These are phyloP conservation scores for Dioszegia hungarica DNA, from an alignment of 768 basidiomycete genomes.

Conservation along the genomic window DNA sequence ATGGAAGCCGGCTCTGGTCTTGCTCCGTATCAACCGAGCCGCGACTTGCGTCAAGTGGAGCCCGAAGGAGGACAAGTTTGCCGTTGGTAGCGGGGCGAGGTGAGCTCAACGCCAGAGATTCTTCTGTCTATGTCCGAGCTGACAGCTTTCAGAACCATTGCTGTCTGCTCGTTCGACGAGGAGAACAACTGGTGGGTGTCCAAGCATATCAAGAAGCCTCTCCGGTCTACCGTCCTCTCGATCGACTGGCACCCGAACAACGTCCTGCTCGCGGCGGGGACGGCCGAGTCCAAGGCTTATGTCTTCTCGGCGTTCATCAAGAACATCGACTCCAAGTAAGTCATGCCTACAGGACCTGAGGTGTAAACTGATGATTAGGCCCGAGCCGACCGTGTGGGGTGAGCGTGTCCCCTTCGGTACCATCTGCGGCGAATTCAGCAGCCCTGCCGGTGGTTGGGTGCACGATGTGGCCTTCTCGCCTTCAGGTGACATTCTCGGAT, in stretches of 20 bases:
- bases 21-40: slow-evolving; percentile 89
- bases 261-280: slow-evolving; percentile 91
- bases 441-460: slow-evolving; percentile 92
- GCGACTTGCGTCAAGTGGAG: slow-evolving; percentile 95
- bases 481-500: slow-evolving; percentile 88
- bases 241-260: slow-evolving; percentile 99
- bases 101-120: slow-evolving; percentile 38
- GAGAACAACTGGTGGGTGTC: slow-evolving; percentile 99
- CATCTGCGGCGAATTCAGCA: slow-evolving; percentile 86
- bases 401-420: slow-evolving; percentile 97
- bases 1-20: slow-evolving; percentile 96
- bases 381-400: slow-evolving; percentile 89
- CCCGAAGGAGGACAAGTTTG: slow-evolving; percentile 96
- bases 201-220: slow-evolving; percentile 93
- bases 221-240: slow-evolving; percentile 85
- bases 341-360: neutral
- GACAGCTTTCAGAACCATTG: slow-evolving; percentile 69
- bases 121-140: neutral
- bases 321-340: slow-evolving; percentile 86
- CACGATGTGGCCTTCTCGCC: slow-evolving; percentile 94
- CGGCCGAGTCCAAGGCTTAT: slow-evolving; percentile 94
- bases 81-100: slow-evolving; percentile 94
- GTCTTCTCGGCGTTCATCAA: slow-evolving; percentile 99
- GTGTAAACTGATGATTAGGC: slow-evolving; percentile 54
- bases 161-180: slow-evolving; percentile 91